phyloP scores from a whole-genome alignment of 1,139 yeast genomes.

The Saccharomyces hybrid region DNA sequence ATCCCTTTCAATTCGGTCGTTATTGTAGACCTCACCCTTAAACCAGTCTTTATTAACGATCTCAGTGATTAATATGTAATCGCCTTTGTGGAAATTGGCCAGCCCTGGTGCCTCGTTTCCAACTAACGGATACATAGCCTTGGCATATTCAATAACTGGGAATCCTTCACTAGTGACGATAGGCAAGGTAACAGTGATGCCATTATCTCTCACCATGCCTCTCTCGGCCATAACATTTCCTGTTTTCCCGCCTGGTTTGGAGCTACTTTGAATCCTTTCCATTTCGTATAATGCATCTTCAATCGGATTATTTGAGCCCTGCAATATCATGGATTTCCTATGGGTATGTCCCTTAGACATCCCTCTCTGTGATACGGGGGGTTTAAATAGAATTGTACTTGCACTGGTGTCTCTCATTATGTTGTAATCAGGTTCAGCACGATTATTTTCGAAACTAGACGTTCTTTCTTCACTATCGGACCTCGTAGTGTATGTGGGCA shows the following conservation, averaged over 20 bases:
- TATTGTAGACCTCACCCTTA: constrained; percentile 29
- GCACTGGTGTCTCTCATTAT: not conserved
- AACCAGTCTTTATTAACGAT: constrained; percentile 29
- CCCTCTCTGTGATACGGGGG: not conserved
- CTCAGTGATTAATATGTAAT: constrained; percentile 27
- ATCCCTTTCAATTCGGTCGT: constrained; percentile 16
- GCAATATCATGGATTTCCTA: constrained; percentile 23
- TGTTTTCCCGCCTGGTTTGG: not conserved
- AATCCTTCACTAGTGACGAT: constrained; percentile 21
- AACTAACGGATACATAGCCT: constrained; percentile 26
- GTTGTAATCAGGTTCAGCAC: not conserved
- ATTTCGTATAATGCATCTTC: constrained; percentile 26
- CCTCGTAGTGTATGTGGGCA: constrained; percentile 4
- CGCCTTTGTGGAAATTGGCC: constrained; percentile 26
- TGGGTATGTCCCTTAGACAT: constrained; percentile 10
- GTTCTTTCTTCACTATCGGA: constrained; percentile 5
- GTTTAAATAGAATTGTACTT: not conserved
- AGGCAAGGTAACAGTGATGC: constrained; percentile 26
- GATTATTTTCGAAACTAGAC: constrained; percentile 1
- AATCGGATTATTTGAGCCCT: constrained; percentile 19
- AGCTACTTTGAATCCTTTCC: constrained; percentile 21
- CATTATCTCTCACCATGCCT: constrained; percentile 25
- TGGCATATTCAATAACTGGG: constrained; percentile 26
- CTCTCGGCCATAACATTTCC: constrained; percentile 1
- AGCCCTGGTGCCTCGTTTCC: constrained; percentile 27